These are phyloP conservation scores for Dalbergia oliveri DNA, from an alignment of 306 rosid species.

Conservation along the genomic window DNA sequence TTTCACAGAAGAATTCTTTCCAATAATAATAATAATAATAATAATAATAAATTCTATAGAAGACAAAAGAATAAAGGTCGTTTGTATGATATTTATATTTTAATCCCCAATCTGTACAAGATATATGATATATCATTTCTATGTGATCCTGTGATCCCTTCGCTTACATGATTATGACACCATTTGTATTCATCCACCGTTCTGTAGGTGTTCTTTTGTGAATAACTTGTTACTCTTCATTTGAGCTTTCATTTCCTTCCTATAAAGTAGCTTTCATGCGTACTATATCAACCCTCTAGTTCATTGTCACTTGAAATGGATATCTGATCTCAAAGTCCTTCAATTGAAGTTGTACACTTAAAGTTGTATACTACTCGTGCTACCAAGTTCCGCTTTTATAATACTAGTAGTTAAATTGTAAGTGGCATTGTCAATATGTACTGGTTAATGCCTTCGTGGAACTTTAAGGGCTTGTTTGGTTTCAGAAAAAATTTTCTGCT, in stretches of 20 bases:
- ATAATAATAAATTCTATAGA: no score
- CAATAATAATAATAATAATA: not conserved
- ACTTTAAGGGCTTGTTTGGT: not conserved
- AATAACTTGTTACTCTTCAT: constrained; percentile 15
- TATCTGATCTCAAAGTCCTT: constrained; percentile 7
- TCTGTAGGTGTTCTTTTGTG: constrained; percentile 14
- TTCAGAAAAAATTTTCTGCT: no score
- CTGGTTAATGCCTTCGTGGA: constrained; percentile 13
- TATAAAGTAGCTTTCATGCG: constrained; percentile 26
- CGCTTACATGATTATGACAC: not conserved
- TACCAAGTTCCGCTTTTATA: constrained; percentile 13
- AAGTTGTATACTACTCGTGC: not conserved
- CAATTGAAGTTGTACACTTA: not conserved
- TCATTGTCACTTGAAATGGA: constrained; percentile 1
- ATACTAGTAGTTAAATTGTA: not conserved
- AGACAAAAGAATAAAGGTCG: not conserved
- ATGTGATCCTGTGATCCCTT: constrained; percentile 6
- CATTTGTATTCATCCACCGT: not conserved
- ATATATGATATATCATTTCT: not conserved
- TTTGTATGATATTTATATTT: constrained; percentile 15
- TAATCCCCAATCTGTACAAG: constrained; percentile 30
- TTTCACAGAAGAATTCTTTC: not conserved
- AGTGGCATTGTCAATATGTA: not conserved
- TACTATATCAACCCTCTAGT: not conserved
- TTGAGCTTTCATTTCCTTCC: constrained; percentile 37